Conservation (phyloP, 768 basidiomycete species). For the Auriscalpium microsporum region DNA sequence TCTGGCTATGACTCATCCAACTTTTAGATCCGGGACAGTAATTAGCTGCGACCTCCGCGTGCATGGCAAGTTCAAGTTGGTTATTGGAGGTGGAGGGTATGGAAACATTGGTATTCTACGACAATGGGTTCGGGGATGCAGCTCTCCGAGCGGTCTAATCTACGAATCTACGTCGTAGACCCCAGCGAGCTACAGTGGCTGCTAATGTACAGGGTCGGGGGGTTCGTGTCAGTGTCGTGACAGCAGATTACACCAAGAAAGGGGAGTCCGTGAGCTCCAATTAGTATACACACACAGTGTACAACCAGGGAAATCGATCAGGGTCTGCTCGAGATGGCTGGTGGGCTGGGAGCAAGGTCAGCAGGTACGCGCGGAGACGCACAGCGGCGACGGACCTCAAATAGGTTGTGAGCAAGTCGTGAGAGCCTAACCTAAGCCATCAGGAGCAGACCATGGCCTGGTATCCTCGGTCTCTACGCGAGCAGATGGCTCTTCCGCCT, state of each 20-base stretch:
- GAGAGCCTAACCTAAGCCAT: slow-evolving; percentile 1
- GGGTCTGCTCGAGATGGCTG: neutral
- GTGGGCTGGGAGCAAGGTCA: neutral
- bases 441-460: slow-evolving; percentile 10
- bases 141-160: slow-evolving; percentile 4
- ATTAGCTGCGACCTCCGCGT: no score
- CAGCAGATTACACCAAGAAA: neutral
- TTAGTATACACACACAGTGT: neutral
- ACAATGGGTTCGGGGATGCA: neutral
- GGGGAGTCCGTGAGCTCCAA: neutral
- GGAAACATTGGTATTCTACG: no score
- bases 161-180: neutral
- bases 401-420: neutral
- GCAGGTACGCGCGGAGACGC: neutral
- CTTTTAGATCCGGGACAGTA: no score
- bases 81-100: no score
- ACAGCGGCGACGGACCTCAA: neutral
- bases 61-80: no score
- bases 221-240: neutral
- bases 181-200: neutral
- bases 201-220: no score
- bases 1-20: no score
- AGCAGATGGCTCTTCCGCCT: slow-evolving; percentile 2
- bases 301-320: neutral
- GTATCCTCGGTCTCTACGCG: neutral